Evolutionary conservation across 352 stramenopile genomes (phyloP).

Genomic region (Globisporangium okanoganense): DNA sequence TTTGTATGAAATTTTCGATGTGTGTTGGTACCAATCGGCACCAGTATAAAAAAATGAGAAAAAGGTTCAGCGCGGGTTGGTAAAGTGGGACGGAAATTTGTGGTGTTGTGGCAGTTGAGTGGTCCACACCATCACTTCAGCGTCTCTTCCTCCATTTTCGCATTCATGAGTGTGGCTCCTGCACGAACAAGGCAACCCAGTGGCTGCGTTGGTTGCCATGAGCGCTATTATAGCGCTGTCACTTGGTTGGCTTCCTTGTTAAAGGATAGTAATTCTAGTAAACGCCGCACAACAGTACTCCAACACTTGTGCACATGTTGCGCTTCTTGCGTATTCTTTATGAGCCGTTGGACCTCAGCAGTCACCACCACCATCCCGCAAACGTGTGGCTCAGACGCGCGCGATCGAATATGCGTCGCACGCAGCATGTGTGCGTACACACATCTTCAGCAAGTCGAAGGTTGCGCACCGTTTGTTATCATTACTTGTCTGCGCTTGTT

Average conservation of each 20-base stretch:
- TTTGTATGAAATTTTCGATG: background rate
- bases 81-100: background rate
- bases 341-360: background rate
- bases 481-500: no score
- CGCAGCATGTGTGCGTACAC: background rate
- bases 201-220: background rate
- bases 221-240: no score
- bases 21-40: background rate
- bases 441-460: background rate
- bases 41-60: background rate
- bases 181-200: background rate
- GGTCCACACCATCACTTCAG: background rate
- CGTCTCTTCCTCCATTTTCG: background rate
- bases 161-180: background rate
- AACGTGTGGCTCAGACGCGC: slow-evolving; percentile 1
- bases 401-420: background rate
- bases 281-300: no score
- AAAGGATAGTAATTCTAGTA: no score
- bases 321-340: background rate
- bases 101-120: background rate
- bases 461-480: no score
- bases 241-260: no score
- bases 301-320: background rate
- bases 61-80: slow-evolving; percentile 1
- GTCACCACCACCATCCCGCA: background rate